A percentile compares a stretch with the other conserved stretches of the same genome.
phyloP scores from a whole-genome alignment of 805 yeast species.

The Saturnispora mendoncae region DNA sequence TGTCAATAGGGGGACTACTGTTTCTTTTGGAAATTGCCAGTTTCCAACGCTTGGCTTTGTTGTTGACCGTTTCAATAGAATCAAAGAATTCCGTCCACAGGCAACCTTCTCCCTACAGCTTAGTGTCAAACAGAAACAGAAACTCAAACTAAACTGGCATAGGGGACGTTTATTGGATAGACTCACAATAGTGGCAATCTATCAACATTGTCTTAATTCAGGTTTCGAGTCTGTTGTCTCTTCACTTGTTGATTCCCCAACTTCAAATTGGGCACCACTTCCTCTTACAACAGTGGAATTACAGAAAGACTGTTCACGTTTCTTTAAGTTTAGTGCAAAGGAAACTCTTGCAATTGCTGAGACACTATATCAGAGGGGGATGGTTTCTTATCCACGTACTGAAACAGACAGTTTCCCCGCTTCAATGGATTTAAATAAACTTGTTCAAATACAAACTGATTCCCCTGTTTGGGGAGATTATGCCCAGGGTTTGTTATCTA shows the following conservation, averaged over 20 bases:
- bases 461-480: slow-evolving; percentile 64
- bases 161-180: slow-evolving; percentile 68
- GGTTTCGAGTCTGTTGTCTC: slow-evolving; percentile 39
- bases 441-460: slow-evolving; percentile 53
- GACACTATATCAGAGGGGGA: slow-evolving; percentile 74
- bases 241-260: slow-evolving; percentile 41
- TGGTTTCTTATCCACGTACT: slow-evolving; percentile 91
- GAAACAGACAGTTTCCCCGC: slow-evolving; percentile 86
- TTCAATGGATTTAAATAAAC: slow-evolving; percentile 56
- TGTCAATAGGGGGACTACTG: slow-evolving; percentile 13
- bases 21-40: slow-evolving; percentile 90
- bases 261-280: slow-evolving; percentile 70
- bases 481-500: slow-evolving; percentile 38
- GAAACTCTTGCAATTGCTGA: slow-evolving; percentile 74
- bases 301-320: slow-evolving; percentile 75
- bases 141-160: slow-evolving; percentile 57
- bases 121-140: slow-evolving; percentile 34
- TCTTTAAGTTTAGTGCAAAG: slow-evolving; percentile 72
- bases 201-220: slow-evolving; percentile 52
- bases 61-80: slow-evolving; percentile 80
- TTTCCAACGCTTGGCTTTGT: slow-evolving; percentile 96
- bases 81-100: slow-evolving; percentile 64
- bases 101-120: slow-evolving; percentile 69
- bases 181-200: slow-evolving; percentile 50
- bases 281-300: slow-evolving; percentile 93